Conservation (phyloP, 805 yeast species). For the Maudiozyma bulderi region DNA sequence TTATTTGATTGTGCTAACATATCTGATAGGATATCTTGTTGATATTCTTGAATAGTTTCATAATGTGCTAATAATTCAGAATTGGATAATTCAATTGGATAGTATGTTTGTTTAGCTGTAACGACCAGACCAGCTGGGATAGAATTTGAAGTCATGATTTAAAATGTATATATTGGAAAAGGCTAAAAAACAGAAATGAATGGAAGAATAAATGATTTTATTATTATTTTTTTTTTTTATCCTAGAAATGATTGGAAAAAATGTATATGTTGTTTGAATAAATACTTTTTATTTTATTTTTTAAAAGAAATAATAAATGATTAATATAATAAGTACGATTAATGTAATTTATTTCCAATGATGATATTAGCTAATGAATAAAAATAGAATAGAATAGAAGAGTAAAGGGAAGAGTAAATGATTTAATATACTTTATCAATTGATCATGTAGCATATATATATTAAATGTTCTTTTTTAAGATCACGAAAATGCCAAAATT, state of each 20-base stretch:
- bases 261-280: neutral
- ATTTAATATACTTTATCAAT: too few relatives aligned
- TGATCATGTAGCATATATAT: too few relatives aligned
- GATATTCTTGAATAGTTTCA: constrained; percentile 40
- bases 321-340: neutral
- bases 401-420: too few relatives aligned
- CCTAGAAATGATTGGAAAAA: neutral
- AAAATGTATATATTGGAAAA: neutral
- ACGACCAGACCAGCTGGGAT: constrained; percentile 28
- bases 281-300: neutral
- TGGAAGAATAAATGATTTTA: neutral
- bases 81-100: constrained; percentile 41
- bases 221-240: neutral
- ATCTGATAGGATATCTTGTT: constrained; percentile 38
- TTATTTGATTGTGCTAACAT: constrained; percentile 30
- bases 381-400: too few relatives aligned
- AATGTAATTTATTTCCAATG: too few relatives aligned
- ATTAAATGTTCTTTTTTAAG: too few relatives aligned
- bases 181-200: neutral
- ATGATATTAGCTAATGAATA: too few relatives aligned
- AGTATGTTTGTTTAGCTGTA: constrained; percentile 38
- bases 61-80: constrained; percentile 42
- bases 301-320: neutral
- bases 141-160: constrained; percentile 2
- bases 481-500: too few relatives aligned